These are phyloP conservation scores for Acanthamoeba royreba DNA, from an alignment of 208 protist species.

Conservation along the genomic window DNA sequence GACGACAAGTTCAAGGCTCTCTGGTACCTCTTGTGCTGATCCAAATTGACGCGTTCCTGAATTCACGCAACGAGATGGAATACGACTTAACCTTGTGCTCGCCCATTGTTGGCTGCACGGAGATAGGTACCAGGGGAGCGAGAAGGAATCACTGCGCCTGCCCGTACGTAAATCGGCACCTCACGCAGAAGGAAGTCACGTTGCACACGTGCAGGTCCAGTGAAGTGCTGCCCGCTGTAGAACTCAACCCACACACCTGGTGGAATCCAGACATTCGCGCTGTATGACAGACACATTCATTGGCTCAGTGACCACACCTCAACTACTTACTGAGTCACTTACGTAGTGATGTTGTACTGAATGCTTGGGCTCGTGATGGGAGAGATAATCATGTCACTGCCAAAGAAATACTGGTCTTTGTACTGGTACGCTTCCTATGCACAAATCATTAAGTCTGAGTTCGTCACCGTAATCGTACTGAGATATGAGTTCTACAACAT, in stretches of 20 bases:
- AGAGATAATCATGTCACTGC: background rate
- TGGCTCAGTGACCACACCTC: too few relatives aligned
- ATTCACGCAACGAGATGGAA: background rate
- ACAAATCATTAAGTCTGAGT: background rate
- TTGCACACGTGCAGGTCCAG: background rate
- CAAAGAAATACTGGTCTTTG: background rate
- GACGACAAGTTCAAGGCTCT: background rate
- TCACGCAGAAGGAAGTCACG: conserved; percentile 2
- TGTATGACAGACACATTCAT: too few relatives aligned
- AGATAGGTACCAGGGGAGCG: background rate
- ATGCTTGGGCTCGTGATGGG: background rate
- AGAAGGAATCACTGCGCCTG: background rate
- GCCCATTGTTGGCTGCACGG: background rate
- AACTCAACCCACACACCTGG: background rate
- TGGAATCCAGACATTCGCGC: background rate
- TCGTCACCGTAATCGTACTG: background rate
- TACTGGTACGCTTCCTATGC: background rate
- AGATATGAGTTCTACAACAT: background rate
- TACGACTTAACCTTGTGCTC: background rate
- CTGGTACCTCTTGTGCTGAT: conserved; percentile 7
- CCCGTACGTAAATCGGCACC: background rate
- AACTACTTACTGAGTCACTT: background rate
- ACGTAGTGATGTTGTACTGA: conserved; percentile 1
- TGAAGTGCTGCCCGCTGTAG: background rate
- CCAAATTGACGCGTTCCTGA: background rate